These are phyloP conservation scores for Phalaenopsis hybrid DNA, from an alignment of 116 monocot species.

Conservation along the genomic window DNA sequence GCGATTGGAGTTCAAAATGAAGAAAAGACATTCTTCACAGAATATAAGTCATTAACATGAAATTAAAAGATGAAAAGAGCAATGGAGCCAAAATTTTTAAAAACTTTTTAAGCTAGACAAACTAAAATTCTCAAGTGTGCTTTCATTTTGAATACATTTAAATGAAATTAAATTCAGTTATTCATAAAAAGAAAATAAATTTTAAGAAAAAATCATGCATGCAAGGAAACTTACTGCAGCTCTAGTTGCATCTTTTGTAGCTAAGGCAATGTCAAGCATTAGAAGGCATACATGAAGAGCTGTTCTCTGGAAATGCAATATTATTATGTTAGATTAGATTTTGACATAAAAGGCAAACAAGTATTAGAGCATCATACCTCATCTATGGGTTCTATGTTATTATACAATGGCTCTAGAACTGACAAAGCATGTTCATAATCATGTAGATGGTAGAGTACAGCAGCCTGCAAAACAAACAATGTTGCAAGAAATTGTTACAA, in stretches of 20 bases:
- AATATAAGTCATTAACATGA: not conserved
- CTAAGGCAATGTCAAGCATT: slow-evolving; percentile 69
- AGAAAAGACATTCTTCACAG: not conserved
- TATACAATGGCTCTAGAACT: slow-evolving; percentile 60
- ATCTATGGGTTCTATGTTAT: slow-evolving; percentile 73
- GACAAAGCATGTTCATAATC: slow-evolving; percentile 56
- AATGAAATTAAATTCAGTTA: not conserved
- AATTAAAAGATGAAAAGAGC: not conserved
- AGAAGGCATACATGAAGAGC: slow-evolving; percentile 82
- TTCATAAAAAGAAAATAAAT: not conserved
- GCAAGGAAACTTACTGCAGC: slow-evolving; percentile 64
- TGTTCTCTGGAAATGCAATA: slow-evolving; percentile 46
- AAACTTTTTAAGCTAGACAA: not conserved
- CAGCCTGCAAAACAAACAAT: slow-evolving; percentile 45
- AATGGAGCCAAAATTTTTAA: not conserved
- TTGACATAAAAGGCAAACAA: not conserved
- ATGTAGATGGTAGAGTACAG: slow-evolving; percentile 64
- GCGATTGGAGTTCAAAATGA: not conserved
- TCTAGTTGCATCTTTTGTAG: slow-evolving; percentile 54
- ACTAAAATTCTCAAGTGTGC: not conserved
- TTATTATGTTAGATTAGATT: slow-evolving; percentile 6
- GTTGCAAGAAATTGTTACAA: slow-evolving; percentile 3
- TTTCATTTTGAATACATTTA: not conserved
- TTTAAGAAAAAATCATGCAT: not conserved
- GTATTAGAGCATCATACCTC: slow-evolving; percentile 49